Evolutionary conservation across 1,139 yeast genomes (phyloP).

Genomic region (Debaryomyces udenii): DNA sequence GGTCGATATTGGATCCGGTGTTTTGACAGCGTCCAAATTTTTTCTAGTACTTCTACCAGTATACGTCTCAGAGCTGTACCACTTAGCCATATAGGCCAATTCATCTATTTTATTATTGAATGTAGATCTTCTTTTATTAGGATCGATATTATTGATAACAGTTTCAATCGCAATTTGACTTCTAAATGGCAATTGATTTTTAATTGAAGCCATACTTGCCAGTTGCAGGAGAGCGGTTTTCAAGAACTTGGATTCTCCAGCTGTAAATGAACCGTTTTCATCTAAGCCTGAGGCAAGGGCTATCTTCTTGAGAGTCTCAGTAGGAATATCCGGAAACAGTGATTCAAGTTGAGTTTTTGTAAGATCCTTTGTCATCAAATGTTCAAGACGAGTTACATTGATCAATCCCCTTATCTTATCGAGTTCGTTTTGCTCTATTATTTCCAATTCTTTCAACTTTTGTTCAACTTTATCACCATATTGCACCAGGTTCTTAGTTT

Average conservation of each 20-base stretch:
- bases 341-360: slow-evolving; percentile 13
- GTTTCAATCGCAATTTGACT: slow-evolving; percentile 17
- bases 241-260: slow-evolving; percentile 19
- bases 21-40: slow-evolving; percentile 15
- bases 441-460: slow-evolving; percentile 1
- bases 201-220: slow-evolving; percentile 14
- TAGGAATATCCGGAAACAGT: slow-evolving; percentile 13
- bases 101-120: slow-evolving; percentile 35
- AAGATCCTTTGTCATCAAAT: slow-evolving; percentile 17
- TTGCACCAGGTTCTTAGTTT: neutral
- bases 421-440: neutral
- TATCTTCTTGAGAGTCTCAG: slow-evolving; percentile 11
- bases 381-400: slow-evolving; percentile 9
- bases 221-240: slow-evolving; percentile 12
- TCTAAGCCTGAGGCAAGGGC: slow-evolving; percentile 9
- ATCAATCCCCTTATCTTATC: slow-evolving; percentile 4
- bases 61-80: slow-evolving; percentile 31
- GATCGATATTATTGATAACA: slow-evolving; percentile 23
- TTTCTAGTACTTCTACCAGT: slow-evolving; percentile 18
- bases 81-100: slow-evolving; percentile 41
- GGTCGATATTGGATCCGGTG: neutral
- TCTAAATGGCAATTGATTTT: slow-evolving; percentile 19
- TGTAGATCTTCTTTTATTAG: slow-evolving; percentile 23
- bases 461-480: neutral
- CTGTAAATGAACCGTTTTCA: slow-evolving; percentile 16